Evolutionary conservation across 2,329 filamentous ascomycete genomes (phyloP), one percentile per base, ranked within the genome.

Genomic region (Verticillium klebahnii): DNA sequence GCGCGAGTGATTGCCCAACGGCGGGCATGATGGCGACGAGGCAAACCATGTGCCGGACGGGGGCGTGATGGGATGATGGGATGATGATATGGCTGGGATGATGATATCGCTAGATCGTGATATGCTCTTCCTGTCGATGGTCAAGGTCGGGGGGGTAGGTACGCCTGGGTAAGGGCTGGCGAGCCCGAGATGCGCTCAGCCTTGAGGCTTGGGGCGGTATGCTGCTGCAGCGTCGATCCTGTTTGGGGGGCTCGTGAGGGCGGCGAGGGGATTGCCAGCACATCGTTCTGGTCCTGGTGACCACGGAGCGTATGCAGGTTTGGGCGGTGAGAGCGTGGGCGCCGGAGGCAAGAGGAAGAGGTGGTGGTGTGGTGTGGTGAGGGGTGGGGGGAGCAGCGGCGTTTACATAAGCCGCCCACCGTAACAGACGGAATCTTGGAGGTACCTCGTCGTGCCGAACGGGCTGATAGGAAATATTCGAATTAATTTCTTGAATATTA

Each of bases 221-320:
- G 5, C 19, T 52, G 45, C n/a, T 52, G 45, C 45, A 52, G 19
- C 45, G 45, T 52, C 45, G 45, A 52, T 52, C 45, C 19, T n/a
- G 37, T 40, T 54, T 25, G 54, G 54, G 31, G 12, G 54, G 54
- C 31, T 56, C 54, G 29, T 56, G 31, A 56, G 25, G 31, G 32
- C 17, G 25, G 54, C 23, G 25, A 32, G 2, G 29, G 29, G 31
- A 31, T n/a, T 56, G 54, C 54, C 54, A 56, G 23, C 54, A 32
- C 54, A 56, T 56, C 54, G 54, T 56, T 34, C 17, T 25, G 25
- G 54, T 34, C 54, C 54, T 65, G 34, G 71, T 69, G 40, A 67
- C 65, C 57, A 61, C 50, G 62, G 69, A 74, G 63, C 62, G 68
- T 11, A 66, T 65, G 71, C 72, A 74, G 56, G 72, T 66, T 37